Evolutionary conservation across 257 asterid species (phyloP).

Genomic region (Solanum arcanum): DNA sequence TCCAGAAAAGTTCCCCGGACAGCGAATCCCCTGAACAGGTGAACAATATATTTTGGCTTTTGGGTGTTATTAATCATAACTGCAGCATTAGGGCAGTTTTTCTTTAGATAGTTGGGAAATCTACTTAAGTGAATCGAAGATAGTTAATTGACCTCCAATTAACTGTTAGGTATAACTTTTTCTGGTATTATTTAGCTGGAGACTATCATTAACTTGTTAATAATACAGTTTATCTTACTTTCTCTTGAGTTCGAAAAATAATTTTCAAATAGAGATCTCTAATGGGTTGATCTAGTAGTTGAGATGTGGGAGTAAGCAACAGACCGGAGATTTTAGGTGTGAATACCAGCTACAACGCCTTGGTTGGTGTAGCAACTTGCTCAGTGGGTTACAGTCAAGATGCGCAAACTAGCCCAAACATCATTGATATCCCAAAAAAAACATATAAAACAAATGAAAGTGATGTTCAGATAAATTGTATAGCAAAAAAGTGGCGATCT

Average conservation of each 20-base stretch:
- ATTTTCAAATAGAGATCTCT: neutral
- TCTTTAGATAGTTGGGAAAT: neutral
- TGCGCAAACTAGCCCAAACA: neutral
- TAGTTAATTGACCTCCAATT: neutral
- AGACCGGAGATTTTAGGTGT: neutral
- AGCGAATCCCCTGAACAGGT: constrained; percentile 83
- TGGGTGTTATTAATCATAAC: neutral
- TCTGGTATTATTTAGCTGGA: neutral
- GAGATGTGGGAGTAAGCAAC: neutral
- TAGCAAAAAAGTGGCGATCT: neutral
- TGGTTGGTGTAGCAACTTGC: neutral
- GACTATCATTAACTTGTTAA: neutral
- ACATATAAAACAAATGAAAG: neutral
- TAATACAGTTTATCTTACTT: neutral
- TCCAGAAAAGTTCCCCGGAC: constrained; percentile 41
- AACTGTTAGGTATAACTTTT: neutral
- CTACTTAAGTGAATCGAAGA: neutral
- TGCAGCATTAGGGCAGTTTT: neutral
- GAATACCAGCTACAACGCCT: neutral
- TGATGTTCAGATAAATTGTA: neutral
- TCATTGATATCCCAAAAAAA: neutral
- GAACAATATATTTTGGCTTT: neutral
- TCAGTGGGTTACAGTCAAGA: neutral
- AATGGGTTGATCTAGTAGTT: neutral
- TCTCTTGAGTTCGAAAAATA: neutral